Conservation (phyloP, 805 yeast genomes). For the Myxozyma sirexii region DNA sequence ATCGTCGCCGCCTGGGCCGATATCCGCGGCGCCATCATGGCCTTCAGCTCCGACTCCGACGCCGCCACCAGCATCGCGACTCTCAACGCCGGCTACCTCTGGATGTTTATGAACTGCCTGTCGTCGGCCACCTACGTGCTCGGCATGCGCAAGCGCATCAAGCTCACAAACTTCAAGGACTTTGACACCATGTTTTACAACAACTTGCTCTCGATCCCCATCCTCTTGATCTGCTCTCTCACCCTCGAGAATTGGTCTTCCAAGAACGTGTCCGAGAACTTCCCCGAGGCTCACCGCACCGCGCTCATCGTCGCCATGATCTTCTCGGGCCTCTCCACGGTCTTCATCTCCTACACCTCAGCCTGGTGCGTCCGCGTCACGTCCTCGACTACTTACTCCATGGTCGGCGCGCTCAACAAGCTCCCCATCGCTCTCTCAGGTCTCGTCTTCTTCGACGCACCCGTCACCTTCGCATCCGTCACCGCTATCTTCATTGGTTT, state of each 20-base stretch:
- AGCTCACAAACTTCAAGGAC: constrained; percentile 86
- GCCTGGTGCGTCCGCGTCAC: constrained; percentile 99
- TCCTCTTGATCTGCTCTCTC: constrained; percentile 73
- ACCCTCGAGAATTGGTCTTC: constrained; percentile 91
- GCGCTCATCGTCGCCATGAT: constrained; percentile 80
- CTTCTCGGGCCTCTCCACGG: constrained; percentile 90
- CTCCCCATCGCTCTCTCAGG: constrained; percentile 97
- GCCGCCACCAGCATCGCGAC: constrained; percentile 39
- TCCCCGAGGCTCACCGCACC: constrained; percentile 70
- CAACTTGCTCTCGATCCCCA: constrained; percentile 90
- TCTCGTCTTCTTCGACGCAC: constrained; percentile 89
- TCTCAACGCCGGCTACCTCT: constrained; percentile 78
- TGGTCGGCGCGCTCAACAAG: constrained; percentile 99
- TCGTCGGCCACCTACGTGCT: constrained; percentile 92
- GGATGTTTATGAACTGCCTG: constrained; percentile 96
- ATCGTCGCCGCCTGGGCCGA: constrained; percentile 94
- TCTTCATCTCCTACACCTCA: constrained; percentile 97
- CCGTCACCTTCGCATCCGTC: constrained; percentile 88
- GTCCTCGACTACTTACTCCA: constrained; percentile 95
- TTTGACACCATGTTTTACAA: constrained; percentile 85
- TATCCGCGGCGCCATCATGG: constrained; percentile 48
- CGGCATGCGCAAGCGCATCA: constrained; percentile 96
- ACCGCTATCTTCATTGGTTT: constrained; percentile 92
- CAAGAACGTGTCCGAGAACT: constrained; percentile 71
- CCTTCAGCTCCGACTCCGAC: constrained; percentile 43